Evolutionary conservation across 345 rosid genomes (phyloP).

Genomic region (Salix udensis): DNA sequence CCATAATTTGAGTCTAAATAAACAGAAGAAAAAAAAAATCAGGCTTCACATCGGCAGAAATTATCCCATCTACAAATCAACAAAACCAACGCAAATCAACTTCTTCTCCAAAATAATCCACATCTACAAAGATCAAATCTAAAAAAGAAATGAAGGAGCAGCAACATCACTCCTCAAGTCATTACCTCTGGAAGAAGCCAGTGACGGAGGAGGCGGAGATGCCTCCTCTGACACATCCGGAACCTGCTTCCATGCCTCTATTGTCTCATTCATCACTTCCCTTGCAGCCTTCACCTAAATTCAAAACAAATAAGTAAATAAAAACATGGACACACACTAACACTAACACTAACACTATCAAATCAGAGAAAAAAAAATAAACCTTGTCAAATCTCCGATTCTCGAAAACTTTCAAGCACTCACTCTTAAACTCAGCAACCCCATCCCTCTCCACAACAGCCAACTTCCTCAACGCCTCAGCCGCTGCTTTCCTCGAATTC

Average conservation of each 20-base stretch:
- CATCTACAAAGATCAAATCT: background rate
- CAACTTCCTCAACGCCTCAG: conserved; percentile 70
- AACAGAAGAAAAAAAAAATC: background rate
- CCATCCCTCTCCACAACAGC: conserved; percentile 67
- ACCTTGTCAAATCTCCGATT: conserved; percentile 84
- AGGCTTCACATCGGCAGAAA: background rate
- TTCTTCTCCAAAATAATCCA: background rate
- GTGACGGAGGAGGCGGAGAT: conserved; percentile 63
- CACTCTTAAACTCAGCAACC: conserved; percentile 59
- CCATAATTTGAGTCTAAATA: background rate
- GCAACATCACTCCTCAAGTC: background rate
- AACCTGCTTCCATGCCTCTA: conserved; percentile 90
- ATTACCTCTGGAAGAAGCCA: conserved; percentile 66
- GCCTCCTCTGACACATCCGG: conserved; percentile 77
- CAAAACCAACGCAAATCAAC: background rate
- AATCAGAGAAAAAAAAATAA: conserved; percentile 1
- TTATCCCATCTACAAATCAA: background rate
- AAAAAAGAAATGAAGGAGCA: background rate
- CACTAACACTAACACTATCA: conserved; percentile 9
- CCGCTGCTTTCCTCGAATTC: conserved; percentile 89
- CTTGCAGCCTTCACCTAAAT: conserved; percentile 81
- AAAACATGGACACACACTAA: background rate
- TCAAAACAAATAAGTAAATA: background rate
- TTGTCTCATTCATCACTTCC: conserved; percentile 83
- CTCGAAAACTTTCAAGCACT: conserved; percentile 64